Percentiles rank a stretch among this genome's conserved stretches.
Conservation (phyloP, 257 asterid genomes). For the Lycium ferocissimum region DNA sequence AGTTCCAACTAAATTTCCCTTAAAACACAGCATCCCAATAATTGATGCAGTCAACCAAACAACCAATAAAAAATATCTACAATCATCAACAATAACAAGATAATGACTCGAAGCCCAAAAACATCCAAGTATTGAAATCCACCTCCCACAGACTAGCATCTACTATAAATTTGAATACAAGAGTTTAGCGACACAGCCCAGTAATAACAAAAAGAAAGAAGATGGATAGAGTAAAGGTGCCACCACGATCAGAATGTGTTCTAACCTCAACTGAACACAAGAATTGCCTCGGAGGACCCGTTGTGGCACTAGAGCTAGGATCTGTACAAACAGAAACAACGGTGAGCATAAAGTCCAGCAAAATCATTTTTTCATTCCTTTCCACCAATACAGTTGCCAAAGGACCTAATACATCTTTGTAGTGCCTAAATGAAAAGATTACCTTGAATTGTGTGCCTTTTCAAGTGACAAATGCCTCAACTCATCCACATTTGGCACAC, state of each 20-base stretch:
- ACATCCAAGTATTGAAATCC: neutral
- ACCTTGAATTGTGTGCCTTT: no score
- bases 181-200: neutral
- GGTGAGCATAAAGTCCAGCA: neutral
- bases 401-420: no score
- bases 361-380: no score
- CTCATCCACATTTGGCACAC: no score
- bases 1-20: neutral
- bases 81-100: neutral
- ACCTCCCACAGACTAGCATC: neutral
- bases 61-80: neutral
- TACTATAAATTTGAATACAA: neutral
- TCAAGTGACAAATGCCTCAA: no score
- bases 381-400: no score
- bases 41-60: neutral
- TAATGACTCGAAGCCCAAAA: neutral
- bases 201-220: neutral
- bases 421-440: no score
- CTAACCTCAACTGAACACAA: neutral
- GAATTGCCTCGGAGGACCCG: neutral
- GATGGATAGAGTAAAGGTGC: neutral
- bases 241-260: neutral
- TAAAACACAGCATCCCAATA: neutral
- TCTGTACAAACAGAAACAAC: neutral
- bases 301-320: neutral